Base-by-base conservation (phyloP, 2,329 filamentous ascomycete genomes). In the Talaromyces verruculosus region DNA sequence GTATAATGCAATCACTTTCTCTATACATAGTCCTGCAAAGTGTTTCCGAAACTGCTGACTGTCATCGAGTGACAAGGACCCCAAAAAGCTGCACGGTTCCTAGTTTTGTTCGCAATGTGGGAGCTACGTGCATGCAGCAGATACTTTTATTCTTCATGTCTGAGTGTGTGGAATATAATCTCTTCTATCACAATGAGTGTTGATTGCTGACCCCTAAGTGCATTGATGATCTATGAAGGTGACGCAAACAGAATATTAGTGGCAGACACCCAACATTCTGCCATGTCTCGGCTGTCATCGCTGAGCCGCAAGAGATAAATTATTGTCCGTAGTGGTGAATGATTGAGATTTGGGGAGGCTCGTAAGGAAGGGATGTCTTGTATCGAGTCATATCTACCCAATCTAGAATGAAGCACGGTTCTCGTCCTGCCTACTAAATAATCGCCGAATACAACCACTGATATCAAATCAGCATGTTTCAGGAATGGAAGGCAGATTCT, bases 341-440 rank as follows among this genome's bases (percentile, higher is more conserved):
- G 51, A 37, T 37, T 57, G 15, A 17, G 28, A 57, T 57, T 57
- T 37, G 28, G 37, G 30, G 30, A 57, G 51, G 51, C 51, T 57
- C 51, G 30, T n/a, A 57, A 57, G 19, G 15, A 37, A 35, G 30
- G 51, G 33, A 37, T 19, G 51, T 57, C 30, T 37, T 57, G 15
- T 57, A 57, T 57, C 30, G 51, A 57, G 28, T 57, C 51, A 57
- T 37, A 35, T 57, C 30, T 57, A 47, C 43, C 43, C 43, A 30
- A 57, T 57, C 22, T 37, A 33, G 25, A 57, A 25, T 25, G 43
- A 47, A 47, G 10, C 43, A 47, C 17, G 30, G 51, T 17, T 57
- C 51, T 57, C 51, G 28, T 33, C 51, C 30, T 33, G 51, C 51
- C 51, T 57, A 37, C 51, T 57, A 57, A 57, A 57, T 57, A 57